A percentile compares a stretch with the other conserved stretches of the same genome.
These are phyloP conservation scores for Monascus ruber DNA, from an alignment of 2,329 filamentous ascomycete genomes.

Conservation along the genomic window DNA sequence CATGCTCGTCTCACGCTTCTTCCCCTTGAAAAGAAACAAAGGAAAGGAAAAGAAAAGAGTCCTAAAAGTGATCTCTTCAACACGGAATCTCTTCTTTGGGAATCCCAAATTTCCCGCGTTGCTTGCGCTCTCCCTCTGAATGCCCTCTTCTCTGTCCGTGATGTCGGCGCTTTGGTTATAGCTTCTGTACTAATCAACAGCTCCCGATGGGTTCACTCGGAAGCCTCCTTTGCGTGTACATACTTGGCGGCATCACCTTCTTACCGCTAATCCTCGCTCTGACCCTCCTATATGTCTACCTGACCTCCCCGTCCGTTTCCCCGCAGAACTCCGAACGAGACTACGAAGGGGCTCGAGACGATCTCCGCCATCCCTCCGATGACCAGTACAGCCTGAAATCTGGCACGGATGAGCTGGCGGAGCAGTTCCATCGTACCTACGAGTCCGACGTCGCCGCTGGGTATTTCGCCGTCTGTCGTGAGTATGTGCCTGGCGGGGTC, in stretches of 20 bases:
- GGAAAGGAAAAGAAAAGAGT: too few species aligned
- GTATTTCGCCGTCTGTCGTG: slow-evolving; percentile 89
- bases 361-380: slow-evolving; percentile 46
- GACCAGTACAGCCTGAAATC: slow-evolving; percentile 54
- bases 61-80: too few species aligned
- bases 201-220: slow-evolving; percentile 34
- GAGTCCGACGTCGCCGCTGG: slow-evolving; percentile 74
- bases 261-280: slow-evolving; percentile 57
- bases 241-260: slow-evolving; percentile 81
- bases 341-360: slow-evolving; percentile 27
- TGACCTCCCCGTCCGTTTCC: slow-evolving; percentile 46
- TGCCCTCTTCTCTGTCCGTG: slow-evolving; percentile 6
- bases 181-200: slow-evolving; percentile 18
- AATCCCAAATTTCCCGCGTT: too few species aligned
- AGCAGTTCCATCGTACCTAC: slow-evolving; percentile 50
- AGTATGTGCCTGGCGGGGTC: slow-evolving; percentile 83
- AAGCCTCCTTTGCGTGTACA: slow-evolving; percentile 61
- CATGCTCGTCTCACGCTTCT: too few species aligned
- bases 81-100: too few species aligned
- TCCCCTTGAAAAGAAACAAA: too few species aligned
- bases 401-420: slow-evolving; percentile 46
- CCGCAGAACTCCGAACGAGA: slow-evolving; percentile 11
- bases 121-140: slow-evolving; percentile 3
- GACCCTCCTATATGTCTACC: slow-evolving; percentile 55
- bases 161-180: slow-evolving; percentile 21